phyloP scores from a whole-genome alignment of 345 rosid genomes.

The Arabis alpina region DNA sequence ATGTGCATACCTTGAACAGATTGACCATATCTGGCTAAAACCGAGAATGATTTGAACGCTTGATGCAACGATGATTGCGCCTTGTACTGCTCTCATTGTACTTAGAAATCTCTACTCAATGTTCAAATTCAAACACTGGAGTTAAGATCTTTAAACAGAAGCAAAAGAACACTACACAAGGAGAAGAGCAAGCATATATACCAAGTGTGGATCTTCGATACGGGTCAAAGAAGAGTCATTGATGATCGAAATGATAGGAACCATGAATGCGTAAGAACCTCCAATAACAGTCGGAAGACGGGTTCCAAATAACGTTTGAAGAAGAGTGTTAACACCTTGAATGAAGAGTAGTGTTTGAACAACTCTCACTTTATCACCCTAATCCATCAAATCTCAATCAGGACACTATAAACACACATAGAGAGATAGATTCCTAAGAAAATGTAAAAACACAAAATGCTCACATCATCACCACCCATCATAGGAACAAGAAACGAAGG shows the following conservation, averaged over 20 bases:
- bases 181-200: constrained; percentile 43
- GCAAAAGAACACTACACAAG: neutral
- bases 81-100: constrained; percentile 99
- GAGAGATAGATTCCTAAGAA: neutral
- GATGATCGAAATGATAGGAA: constrained; percentile 91
- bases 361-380: constrained; percentile 98
- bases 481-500: constrained; percentile 96
- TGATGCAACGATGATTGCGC: constrained; percentile 93
- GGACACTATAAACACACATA: neutral
- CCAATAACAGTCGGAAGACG: constrained; percentile 94
- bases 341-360: constrained; percentile 91
- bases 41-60: constrained; percentile 94
- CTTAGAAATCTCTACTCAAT: constrained; percentile 67
- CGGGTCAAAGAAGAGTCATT: constrained; percentile 74
- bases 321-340: constrained; percentile 88
- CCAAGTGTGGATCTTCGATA: constrained; percentile 77
- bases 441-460: constrained; percentile 17
- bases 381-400: constrained; percentile 30
- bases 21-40: constrained; percentile 94
- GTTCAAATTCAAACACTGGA: neutral
- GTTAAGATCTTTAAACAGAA: constrained; percentile 1
- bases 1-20: constrained; percentile 81
- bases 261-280: constrained; percentile 97
- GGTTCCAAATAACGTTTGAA: constrained; percentile 92
- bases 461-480: constrained; percentile 95